Evolutionary conservation across 2,329 filamentous ascomycete species (phyloP), one percentile per base, ranked within the genome.

Genomic region (Epicoccum nigrum): DNA sequence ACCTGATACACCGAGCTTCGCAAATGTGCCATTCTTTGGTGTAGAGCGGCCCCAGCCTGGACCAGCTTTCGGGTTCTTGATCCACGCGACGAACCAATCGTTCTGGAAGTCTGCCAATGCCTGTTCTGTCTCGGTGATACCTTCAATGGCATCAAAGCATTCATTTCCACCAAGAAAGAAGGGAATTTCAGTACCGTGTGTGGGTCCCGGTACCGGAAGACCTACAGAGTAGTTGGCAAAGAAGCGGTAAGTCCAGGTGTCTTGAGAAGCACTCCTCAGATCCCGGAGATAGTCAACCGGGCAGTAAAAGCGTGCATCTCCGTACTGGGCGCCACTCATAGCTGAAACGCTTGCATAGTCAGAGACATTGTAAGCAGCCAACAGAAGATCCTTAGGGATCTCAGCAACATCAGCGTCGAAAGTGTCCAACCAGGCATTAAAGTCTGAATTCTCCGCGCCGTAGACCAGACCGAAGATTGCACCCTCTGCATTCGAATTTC

Each of bases 241-340:
- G 67, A 76, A 78, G 21, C 76, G 74, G 59, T 78, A 78, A 3
- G 66, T 65, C 76, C 76, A 78, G 0, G 75, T 77, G 6, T 72
- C 53, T 53, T 78, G 76, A 5, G 45, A 13, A 8, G 54, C 30
- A 47, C 69, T 73, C 35, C 76, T 74, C 17, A 78, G 32, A 49
- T 78, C 73, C 21, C 74, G 53, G 9, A 78, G 60, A 39, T 68
- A 60, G 31, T 68, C 63, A 3, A 64, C 58, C 2, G 65, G 57
- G 54, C 77, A 79, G 58, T 77, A 73, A 66, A 79, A 79, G 9
- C 76, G 76, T 4, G 75, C 77, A 15, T 79, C 77, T 21, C 76
- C 77, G 34, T 68, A 68, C 61, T 78, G 76, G 0, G 65, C 62
- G 13, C 77, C 77, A 51, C 75, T 77, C 55, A 74, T 72, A 9